Conservation (phyloP, 768 basidiomycete genomes). For the Cyclocybe cylindracea region DNA sequence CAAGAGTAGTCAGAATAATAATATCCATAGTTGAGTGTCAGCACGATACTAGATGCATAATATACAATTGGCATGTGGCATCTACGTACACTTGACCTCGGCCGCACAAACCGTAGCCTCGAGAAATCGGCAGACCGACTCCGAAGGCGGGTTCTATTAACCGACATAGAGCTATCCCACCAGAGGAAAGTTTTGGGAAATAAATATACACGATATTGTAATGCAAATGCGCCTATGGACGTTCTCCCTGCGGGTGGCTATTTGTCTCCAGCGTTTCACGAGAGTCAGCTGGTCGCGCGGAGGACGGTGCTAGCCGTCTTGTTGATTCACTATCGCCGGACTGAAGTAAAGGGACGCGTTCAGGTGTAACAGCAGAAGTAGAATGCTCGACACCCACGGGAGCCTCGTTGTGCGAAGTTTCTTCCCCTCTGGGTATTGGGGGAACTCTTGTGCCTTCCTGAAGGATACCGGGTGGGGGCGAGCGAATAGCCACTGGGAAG, state of each 20-base stretch:
- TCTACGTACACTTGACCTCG: too few relatives aligned
- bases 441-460: slow-evolving; percentile 9
- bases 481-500: slow-evolving; percentile 12
- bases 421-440: slow-evolving; percentile 7
- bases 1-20: too few relatives aligned
- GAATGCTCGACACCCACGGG: slow-evolving; percentile 19
- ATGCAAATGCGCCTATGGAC: neutral
- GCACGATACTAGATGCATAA: too few relatives aligned
- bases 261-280: neutral
- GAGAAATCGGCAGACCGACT: too few relatives aligned
- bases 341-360: slow-evolving; percentile 22
- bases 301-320: slow-evolving; percentile 14
- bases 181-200: neutral
- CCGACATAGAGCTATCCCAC: too few relatives aligned
- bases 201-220: neutral
- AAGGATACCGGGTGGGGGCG: slow-evolving; percentile 1
- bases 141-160: too few relatives aligned
- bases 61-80: too few relatives aligned
- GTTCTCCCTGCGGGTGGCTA: slow-evolving; percentile 3
- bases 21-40: too few relatives aligned
- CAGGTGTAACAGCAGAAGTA: slow-evolving; percentile 19
- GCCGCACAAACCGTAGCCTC: too few relatives aligned
- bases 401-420: slow-evolving; percentile 13
- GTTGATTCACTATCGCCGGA: slow-evolving; percentile 7
- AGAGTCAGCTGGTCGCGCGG: slow-evolving; percentile 8